Evolutionary conservation across 495 filamentous ascomycete genomes (phyloP), one percentile per base, ranked within the genome.

Genomic region (Lophiostoma macrostomum): DNA sequence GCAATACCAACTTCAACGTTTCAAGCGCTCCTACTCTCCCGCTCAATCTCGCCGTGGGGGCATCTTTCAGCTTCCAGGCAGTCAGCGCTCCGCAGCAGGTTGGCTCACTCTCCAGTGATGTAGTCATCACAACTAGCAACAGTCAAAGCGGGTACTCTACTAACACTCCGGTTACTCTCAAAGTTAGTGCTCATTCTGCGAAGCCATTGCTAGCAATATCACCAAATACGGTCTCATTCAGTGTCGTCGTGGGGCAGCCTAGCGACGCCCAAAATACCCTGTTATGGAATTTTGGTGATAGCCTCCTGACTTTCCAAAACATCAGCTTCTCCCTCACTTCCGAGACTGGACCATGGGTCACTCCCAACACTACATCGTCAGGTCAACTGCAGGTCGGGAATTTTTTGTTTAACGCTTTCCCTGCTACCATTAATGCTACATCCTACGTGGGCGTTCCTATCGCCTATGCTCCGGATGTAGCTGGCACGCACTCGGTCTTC

Each of bases 401-500:
- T 10, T 72, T 74, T 52, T 67, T 57, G 1, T 73, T 78, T 46
- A 66, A 55, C 27, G 57, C 62, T 10, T 59, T 75, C 7, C 72
- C 68, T n/a, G 58, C 61, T 6, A 62, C 61, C 1, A 66, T 78
- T 30, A 58, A 55, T 4, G 50, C 64, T 1, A 60, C 68, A 4
- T 49, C 58, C 3, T 66, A 42, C 3, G 53, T 64, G 6, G 60
- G 69, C 19, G 64, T 74, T 27, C 60, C 45, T 5, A 54, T 76
- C 19, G 71, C 64, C 20, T 76, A 77, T 54, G 65, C 74, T 32
- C 69, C 71, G 14, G 57, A 57, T 1, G 37, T 25, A 0, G 54
- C 64, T n/a, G 75, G 72, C 24, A 72, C 71, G 35, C 72, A 70
- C 38, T 66, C 69, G 4, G 67, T 69, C 13, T 71, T 71, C 45